Evolutionary conservation across 768 basidiomycete genomes (phyloP).

Genomic region (Artomyces pyxidatus): DNA sequence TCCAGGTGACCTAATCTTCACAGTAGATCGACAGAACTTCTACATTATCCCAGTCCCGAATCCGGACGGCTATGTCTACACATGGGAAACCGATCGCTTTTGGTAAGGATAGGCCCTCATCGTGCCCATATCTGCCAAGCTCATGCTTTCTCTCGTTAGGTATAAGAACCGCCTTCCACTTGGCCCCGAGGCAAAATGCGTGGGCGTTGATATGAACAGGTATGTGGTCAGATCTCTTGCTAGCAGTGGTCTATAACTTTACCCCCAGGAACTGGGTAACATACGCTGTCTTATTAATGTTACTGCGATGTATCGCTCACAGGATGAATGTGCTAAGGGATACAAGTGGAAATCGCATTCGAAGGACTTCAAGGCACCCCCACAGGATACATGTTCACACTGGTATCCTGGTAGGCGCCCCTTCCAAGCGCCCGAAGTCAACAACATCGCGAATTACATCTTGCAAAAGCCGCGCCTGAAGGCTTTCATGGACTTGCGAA

Average conservation of each 20-base stretch:
- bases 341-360: slow-evolving; percentile 58
- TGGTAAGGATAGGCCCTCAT: slow-evolving; percentile 33
- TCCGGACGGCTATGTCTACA: slow-evolving; percentile 69
- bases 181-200: slow-evolving; percentile 40
- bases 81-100: slow-evolving; percentile 61
- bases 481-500: slow-evolving; percentile 68
- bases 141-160: slow-evolving; percentile 23
- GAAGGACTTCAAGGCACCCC: slow-evolving; percentile 11
- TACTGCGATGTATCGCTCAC: neutral
- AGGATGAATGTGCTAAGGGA: slow-evolving; percentile 34
- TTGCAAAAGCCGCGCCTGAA: slow-evolving; percentile 42
- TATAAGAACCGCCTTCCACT: slow-evolving; percentile 65
- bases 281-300: neutral
- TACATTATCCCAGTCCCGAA: slow-evolving; percentile 61
- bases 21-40: slow-evolving; percentile 37
- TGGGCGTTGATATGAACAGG: slow-evolving; percentile 77
- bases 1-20: slow-evolving; percentile 1
- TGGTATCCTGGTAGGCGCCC: slow-evolving; percentile 69
- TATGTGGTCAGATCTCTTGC: slow-evolving; percentile 16
- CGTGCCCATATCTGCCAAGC: neutral
- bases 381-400: slow-evolving; percentile 56
- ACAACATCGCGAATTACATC: slow-evolving; percentile 65
- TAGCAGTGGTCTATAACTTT: slow-evolving; percentile 4
- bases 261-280: neutral
- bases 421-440: slow-evolving; percentile 72